These are phyloP conservation scores for Ochetophila trinervis DNA, from an alignment of 306 rosid genomes.

Conservation along the genomic window DNA sequence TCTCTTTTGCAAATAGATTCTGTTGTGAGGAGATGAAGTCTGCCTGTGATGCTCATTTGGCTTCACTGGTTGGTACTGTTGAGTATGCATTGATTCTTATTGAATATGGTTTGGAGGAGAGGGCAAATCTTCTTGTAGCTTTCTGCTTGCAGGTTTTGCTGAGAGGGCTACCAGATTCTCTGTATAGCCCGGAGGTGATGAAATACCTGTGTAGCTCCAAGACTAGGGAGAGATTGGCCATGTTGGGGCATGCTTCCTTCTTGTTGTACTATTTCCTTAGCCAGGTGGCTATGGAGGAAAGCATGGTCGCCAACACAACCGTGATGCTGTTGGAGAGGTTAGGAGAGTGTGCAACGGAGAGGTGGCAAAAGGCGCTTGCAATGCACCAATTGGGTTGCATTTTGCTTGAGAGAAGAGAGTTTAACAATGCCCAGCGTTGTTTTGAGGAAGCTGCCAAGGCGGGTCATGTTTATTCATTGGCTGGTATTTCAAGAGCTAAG, in stretches of 20 bases:
- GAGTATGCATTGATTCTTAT: constrained; percentile 68
- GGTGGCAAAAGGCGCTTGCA: constrained; percentile 67
- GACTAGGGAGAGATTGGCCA: constrained; percentile 50
- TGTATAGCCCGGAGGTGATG: constrained; percentile 41
- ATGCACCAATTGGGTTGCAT: constrained; percentile 73
- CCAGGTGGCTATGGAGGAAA: constrained; percentile 75
- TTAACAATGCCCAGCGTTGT: constrained; percentile 44
- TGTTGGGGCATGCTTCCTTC: constrained; percentile 54
- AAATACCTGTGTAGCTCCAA: constrained; percentile 45
- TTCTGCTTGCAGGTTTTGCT: constrained; percentile 70
- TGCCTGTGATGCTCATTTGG: constrained; percentile 63
- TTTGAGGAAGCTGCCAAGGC: constrained; percentile 60
- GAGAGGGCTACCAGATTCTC: constrained; percentile 61
- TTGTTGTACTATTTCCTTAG: constrained; percentile 68
- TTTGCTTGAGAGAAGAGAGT: constrained; percentile 60
- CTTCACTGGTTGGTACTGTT: constrained; percentile 43
- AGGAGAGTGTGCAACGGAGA: constrained; percentile 51
- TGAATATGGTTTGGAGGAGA: constrained; percentile 75
- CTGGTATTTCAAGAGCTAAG: constrained; percentile 74
- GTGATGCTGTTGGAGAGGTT: constrained; percentile 64
- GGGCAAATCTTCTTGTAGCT: constrained; percentile 58
- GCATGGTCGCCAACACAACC: constrained; percentile 54
- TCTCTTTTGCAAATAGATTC: constrained; percentile 67
- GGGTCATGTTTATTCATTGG: constrained; percentile 70
- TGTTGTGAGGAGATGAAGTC: constrained; percentile 76